These are phyloP conservation scores for Colletotrichum eleusines DNA, from an alignment of 2,329 filamentous ascomycete species.

Conservation along the genomic window DNA sequence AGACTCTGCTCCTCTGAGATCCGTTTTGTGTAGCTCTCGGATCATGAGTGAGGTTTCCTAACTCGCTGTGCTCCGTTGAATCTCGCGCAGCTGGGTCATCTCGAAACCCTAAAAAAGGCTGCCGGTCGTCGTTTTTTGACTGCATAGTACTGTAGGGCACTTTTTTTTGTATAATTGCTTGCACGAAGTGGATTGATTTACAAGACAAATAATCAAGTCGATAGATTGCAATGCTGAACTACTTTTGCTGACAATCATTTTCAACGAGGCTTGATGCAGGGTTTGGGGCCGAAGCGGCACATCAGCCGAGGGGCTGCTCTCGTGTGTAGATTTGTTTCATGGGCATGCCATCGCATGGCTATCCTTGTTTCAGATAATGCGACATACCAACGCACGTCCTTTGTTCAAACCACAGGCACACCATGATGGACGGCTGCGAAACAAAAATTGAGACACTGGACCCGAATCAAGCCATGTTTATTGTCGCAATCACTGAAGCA, in stretches of 20 bases:
- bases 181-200: background rate
- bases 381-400: background rate
- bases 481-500: background rate
- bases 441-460: constrained; percentile 1
- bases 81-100: constrained; percentile 3
- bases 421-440: background rate
- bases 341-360: background rate
- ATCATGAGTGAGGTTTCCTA: background rate
- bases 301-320: background rate
- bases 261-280: background rate
- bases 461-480: background rate
- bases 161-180: background rate
- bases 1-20: constrained; percentile 1
- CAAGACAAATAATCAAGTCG: background rate
- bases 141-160: constrained; percentile 11
- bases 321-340: background rate
- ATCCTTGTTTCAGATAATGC: background rate
- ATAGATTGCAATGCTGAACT: background rate
- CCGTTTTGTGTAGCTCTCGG: background rate
- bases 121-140: constrained; percentile 18
- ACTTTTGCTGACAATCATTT: no score
- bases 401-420: background rate
- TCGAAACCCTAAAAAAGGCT: constrained; percentile 35
- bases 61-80: background rate
- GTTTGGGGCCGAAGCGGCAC: background rate